Base-by-base conservation (phyloP, 1,284 basidiomycete species). In the Takashimella tepidaria region DNA sequence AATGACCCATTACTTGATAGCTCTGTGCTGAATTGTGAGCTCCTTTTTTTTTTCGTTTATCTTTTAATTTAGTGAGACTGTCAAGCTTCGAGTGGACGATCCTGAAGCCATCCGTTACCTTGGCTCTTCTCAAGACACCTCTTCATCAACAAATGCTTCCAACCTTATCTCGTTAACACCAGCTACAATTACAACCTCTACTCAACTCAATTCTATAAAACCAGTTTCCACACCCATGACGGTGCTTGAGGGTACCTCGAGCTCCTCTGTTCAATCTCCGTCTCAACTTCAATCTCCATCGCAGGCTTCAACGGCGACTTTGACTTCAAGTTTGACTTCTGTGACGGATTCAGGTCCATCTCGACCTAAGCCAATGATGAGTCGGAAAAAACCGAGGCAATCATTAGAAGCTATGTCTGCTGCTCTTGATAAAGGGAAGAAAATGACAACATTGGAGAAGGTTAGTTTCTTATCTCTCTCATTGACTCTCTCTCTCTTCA, bases 391-490 rank as follows among this genome's bases (percentile, higher is more conserved):
- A 54, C 73, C 73, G n/a, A 62, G 73, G 11, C 69, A 70, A 56
- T 67, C 66, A 8, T 63, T 76, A 5, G 74, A 76, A 60, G 57
- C 62, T 10, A 71, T 76, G 66, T 66, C 72, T 2, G 72, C 72
- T 3, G 69, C 70, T 1, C 42, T 76, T 5, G 64, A 63, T 48
- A 63, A 59, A 41, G 72, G 71, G 12, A 76, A 74, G 63, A 76
- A 76, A 56, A 73, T 76, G 70, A 74, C 72, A 4, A 76, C 73
- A 6, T 55, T 74, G 22, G 74, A 74, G 51, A 76, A 76, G 66
- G 74, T 74, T 24, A 23, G 66, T 52, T 10, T 6, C 2, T 2
- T 6, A 31, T 16, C 21, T 25, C 22, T 37, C 31, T 40, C 16
- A 12, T 27, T 22, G 6, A 41, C 45, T 40, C 22, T 27, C 45